A percentile compares a stretch with the other conserved stretches of the same genome.
phyloP scores from a whole-genome alignment of 495 filamentous ascomycete genomes.

The Pseudomonodictys pantanalensis region DNA sequence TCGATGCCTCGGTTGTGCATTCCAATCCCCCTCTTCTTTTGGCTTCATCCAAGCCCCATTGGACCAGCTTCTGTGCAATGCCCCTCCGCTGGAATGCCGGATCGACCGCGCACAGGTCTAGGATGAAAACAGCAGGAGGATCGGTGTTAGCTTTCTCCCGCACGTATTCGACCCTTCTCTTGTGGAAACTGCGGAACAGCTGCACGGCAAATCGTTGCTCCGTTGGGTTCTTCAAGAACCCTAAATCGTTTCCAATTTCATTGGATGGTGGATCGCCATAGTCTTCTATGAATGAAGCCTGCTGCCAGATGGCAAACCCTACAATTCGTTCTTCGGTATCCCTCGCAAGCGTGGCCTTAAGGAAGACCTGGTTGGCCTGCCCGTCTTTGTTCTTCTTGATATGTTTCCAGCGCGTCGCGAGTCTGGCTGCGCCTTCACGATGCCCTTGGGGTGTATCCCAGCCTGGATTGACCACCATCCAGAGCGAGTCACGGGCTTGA shows the following conservation, averaged over 20 bases:
- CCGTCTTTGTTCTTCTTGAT: constrained; percentile 39
- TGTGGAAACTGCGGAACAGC: constrained; percentile 5
- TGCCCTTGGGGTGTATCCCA: constrained; percentile 46
- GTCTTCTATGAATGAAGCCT: constrained; percentile 37
- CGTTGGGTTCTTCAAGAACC: constrained; percentile 40
- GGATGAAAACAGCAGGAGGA: constrained; percentile 15
- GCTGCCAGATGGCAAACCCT: constrained; percentile 46
- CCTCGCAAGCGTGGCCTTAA: constrained; percentile 45
- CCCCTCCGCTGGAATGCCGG: constrained; percentile 17
- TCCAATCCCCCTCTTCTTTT: constrained; percentile 7
- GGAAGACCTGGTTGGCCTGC: constrained; percentile 44
- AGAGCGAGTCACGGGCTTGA: constrained; percentile 45
- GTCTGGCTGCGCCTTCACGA: constrained; percentile 30
- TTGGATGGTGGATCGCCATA: constrained; percentile 38
- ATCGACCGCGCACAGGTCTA: constrained; percentile 17
- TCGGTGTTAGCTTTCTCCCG: constrained; percentile 9
- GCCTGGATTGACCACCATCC: constrained; percentile 45
- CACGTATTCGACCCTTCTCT: constrained; percentile 1
- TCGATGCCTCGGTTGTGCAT: constrained; percentile 15
- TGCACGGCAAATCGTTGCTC: constrained; percentile 14
- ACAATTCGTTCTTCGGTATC: constrained; percentile 34
- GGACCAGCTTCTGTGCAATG: constrained; percentile 21
- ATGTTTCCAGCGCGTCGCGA: constrained; percentile 39
- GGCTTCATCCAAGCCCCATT: constrained; percentile 17
- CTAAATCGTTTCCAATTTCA: constrained; percentile 32